These are phyloP conservation scores for Torrubiella hemipterigena DNA, from an alignment of 2,329 filamentous ascomycete genomes.

Conservation along the genomic window DNA sequence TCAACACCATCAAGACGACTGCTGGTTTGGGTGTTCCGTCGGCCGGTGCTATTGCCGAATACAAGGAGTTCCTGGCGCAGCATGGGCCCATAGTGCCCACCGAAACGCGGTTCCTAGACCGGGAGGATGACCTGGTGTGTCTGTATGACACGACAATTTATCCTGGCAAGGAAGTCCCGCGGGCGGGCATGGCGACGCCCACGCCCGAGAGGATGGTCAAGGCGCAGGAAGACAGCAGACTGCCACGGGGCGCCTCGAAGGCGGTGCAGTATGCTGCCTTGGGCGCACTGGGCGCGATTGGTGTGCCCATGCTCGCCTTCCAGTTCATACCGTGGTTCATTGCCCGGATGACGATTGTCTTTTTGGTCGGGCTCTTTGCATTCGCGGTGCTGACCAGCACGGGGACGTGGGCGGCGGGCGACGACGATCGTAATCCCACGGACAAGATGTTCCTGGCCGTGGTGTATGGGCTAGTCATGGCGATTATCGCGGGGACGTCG, in stretches of 20 bases:
- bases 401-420: no score
- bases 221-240: no score
- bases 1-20: not conserved
- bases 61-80: slow-evolving; percentile 41
- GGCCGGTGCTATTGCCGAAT: slow-evolving; percentile 19
- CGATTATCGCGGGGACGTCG: slow-evolving; percentile 14
- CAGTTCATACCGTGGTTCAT: not conserved
- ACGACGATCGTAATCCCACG: no score
- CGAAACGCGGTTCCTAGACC: slow-evolving; percentile 49
- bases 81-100: slow-evolving; percentile 42
- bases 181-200: no score
- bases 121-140: slow-evolving; percentile 40
- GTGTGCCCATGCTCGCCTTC: not conserved
- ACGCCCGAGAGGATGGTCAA: no score
- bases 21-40: slow-evolving; percentile 1
- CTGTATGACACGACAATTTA: no score
- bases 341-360: not conserved
- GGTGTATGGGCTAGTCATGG: slow-evolving; percentile 23
- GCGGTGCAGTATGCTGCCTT: no score
- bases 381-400: no score
- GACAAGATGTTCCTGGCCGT: slow-evolving; percentile 17
- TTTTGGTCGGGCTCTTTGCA: no score
- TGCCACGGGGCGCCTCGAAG: no score
- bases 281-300: no score
- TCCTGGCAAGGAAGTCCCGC: no score